These are phyloP conservation scores for Solanum lignicaule DNA, from an alignment of 257 asterid genomes.

Conservation along the genomic window DNA sequence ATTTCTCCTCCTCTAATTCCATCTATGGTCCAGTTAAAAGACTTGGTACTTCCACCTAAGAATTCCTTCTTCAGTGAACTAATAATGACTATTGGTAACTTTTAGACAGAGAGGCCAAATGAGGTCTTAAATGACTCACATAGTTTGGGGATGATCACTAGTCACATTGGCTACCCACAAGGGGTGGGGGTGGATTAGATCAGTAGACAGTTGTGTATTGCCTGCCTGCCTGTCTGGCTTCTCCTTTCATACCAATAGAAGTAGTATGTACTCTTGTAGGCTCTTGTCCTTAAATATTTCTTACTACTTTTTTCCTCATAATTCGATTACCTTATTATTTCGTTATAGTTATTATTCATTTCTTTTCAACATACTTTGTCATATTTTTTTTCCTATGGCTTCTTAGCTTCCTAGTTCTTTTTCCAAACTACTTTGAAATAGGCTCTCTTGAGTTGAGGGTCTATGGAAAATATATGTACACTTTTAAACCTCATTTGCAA, in stretches of 20 bases:
- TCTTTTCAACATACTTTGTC: background rate
- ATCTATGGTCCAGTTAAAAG: background rate
- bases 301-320: background rate
- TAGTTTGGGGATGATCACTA: background rate
- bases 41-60: background rate
- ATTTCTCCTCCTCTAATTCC: background rate
- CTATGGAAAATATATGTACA: too few species aligned
- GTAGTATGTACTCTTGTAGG: background rate
- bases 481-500: too few species aligned
- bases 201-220: background rate
- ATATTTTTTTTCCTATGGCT: background rate
- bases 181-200: background rate
- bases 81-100: background rate
- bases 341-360: too few species aligned
- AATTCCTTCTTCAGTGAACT: background rate
- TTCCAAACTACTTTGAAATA: background rate
- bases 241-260: background rate
- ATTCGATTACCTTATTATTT: background rate
- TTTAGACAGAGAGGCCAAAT: background rate
- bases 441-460: background rate
- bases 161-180: background rate
- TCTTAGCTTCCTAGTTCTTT: background rate
- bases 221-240: background rate
- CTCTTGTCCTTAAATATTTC: background rate
- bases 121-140: background rate